A percentile compares a stretch with the other conserved stretches of the same genome.
Conservation (phyloP, 1,284 basidiomycete genomes). For the Kalmanozyma brasiliensis region DNA sequence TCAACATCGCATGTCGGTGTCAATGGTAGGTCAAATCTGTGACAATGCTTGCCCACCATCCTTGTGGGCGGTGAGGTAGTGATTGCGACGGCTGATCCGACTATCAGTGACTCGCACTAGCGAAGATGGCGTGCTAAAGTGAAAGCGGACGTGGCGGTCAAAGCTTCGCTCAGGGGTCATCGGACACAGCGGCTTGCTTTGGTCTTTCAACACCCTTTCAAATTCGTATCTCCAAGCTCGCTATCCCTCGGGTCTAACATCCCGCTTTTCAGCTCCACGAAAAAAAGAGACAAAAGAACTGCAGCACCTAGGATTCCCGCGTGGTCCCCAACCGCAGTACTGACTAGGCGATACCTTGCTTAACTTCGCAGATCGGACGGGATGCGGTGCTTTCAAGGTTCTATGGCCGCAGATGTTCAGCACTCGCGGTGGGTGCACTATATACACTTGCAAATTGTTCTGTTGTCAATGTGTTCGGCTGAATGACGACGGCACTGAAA, state of each 20-base stretch:
- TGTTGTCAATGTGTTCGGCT: too few relatives aligned
- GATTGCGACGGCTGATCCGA: neutral
- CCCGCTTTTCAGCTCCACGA: neutral
- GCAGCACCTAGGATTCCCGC: conserved; percentile 77
- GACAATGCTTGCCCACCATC: too few relatives aligned
- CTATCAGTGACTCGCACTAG: neutral
- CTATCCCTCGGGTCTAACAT: neutral
- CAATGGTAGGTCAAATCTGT: too few relatives aligned
- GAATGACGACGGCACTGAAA: too few relatives aligned
- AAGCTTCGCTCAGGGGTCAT: neutral
- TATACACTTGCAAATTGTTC: too few relatives aligned
- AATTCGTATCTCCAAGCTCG: neutral
- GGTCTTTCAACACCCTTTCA: conserved; percentile 2
- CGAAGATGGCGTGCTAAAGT: neutral
- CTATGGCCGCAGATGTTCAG: conserved; percentile 77
- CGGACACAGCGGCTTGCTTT: neutral
- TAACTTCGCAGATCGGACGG: conserved; percentile 84
- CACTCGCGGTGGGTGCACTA: too few relatives aligned
- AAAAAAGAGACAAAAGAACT: conserved; percentile 1
- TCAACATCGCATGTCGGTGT: too few relatives aligned
- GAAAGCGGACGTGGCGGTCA: conserved; percentile 7
- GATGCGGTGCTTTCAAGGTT: conserved; percentile 82
- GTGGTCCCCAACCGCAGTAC: conserved; percentile 86
- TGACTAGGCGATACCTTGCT: conserved; percentile 81
- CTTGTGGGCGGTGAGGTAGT: too few relatives aligned